Conservation (phyloP, 495 filamentous ascomycete species). For the Cairneyella variabilis region DNA sequence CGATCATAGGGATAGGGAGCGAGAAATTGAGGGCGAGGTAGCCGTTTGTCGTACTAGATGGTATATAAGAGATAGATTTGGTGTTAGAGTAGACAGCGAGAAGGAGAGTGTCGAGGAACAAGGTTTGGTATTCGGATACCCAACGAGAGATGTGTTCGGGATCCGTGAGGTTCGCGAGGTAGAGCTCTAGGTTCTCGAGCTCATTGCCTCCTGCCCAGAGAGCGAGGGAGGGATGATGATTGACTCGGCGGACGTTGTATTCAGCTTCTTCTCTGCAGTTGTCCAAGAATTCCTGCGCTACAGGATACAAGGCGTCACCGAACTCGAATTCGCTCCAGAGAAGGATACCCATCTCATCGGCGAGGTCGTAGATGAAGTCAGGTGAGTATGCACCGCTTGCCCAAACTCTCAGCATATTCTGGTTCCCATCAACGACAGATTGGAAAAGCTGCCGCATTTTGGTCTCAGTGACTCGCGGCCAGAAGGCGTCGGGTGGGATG, state of each 20-base stretch:
- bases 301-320: slow-evolving; percentile 76
- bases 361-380: slow-evolving; percentile 67
- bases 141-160: slow-evolving; percentile 58
- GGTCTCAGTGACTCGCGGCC: slow-evolving; percentile 49
- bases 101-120: slow-evolving; percentile 59
- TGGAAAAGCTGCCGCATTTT: slow-evolving; percentile 63
- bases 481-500: slow-evolving; percentile 71
- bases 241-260: slow-evolving; percentile 63
- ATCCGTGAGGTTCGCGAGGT: slow-evolving; percentile 37
- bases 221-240: slow-evolving; percentile 75
- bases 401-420: slow-evolving; percentile 62
- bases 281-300: slow-evolving; percentile 56
- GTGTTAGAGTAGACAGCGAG: slow-evolving; percentile 61
- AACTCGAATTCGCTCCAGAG: slow-evolving; percentile 87
- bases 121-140: slow-evolving; percentile 53
- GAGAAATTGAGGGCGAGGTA: slow-evolving; percentile 56
- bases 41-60: slow-evolving; percentile 64
- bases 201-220: slow-evolving; percentile 84
- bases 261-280: slow-evolving; percentile 62
- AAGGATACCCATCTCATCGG: slow-evolving; percentile 69
- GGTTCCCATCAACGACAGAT: slow-evolving; percentile 60
- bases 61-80: slow-evolving; percentile 63
- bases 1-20: slow-evolving; percentile 51
- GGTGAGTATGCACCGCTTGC: slow-evolving; percentile 76
- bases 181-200: slow-evolving; percentile 71